phyloP scores from a whole-genome alignment of 352 stramenopile species.

The Globisporangium uncinulatum region DNA sequence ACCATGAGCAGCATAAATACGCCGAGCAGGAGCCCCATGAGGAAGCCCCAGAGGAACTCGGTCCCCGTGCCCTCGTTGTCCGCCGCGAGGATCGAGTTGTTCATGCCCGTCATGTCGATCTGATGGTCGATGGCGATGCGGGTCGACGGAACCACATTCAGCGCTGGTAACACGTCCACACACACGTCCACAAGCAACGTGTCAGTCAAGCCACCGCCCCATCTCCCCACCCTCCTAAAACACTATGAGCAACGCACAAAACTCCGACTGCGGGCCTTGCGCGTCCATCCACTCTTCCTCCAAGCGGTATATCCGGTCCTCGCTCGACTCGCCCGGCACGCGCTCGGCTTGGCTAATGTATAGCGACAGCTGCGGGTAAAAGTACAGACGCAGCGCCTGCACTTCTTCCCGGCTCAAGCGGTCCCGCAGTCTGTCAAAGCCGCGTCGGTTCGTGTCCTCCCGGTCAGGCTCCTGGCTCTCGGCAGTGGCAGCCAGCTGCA shows the following conservation, averaged over 20 bases:
- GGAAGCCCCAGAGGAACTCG: slow-evolving; percentile 85
- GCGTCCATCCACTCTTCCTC: slow-evolving; percentile 88
- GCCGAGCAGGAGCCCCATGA: slow-evolving; percentile 82
- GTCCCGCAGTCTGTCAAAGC: slow-evolving; percentile 77
- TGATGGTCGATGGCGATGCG: slow-evolving; percentile 73
- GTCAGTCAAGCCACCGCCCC: no score
- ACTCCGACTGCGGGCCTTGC: slow-evolving; percentile 84
- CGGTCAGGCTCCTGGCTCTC: slow-evolving; percentile 20
- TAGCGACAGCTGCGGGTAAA: slow-evolving; percentile 81
- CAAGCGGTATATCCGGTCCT: slow-evolving; percentile 85
- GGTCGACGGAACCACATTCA: slow-evolving; percentile 73
- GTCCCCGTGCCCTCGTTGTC: slow-evolving; percentile 87
- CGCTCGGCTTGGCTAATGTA: slow-evolving; percentile 80
- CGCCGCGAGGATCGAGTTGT: slow-evolving; percentile 72
- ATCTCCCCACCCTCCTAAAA: not conserved
- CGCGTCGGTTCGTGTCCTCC: slow-evolving; percentile 56
- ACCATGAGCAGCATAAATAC: slow-evolving; percentile 90
- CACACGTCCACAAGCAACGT: not conserved
- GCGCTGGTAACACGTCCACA: slow-evolving; percentile 23
- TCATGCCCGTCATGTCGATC: slow-evolving; percentile 82
- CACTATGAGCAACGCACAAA: slow-evolving; percentile 38
- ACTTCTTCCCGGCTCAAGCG: slow-evolving; percentile 82
- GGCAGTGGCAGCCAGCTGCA: slow-evolving; percentile 24
- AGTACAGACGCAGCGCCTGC: slow-evolving; percentile 78
- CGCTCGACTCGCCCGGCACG: slow-evolving; percentile 67